These are phyloP conservation scores for Testicularia cyperi DNA, from an alignment of 1,284 basidiomycete species.

Conservation along the genomic window DNA sequence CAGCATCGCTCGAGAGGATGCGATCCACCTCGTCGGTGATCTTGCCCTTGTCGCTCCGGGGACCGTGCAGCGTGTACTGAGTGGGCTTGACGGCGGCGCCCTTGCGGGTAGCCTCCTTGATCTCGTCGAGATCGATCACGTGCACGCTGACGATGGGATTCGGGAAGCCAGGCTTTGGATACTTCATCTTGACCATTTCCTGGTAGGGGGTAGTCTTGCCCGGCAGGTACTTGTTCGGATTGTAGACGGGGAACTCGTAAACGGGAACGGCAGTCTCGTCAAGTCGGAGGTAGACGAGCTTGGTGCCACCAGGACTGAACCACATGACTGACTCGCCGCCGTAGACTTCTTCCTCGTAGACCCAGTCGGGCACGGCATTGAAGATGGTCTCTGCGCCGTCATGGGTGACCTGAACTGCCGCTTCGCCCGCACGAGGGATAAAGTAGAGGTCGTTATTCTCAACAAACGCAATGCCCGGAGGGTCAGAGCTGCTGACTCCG, in stretches of 20 bases:
- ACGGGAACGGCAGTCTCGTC: conserved; percentile 86
- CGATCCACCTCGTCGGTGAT: conserved; percentile 61
- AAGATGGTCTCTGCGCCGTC: conserved; percentile 82
- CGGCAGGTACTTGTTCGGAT: conserved; percentile 60
- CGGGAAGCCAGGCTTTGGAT: conserved; percentile 75
- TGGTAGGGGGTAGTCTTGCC: conserved; percentile 47
- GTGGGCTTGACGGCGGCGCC: conserved; percentile 8
- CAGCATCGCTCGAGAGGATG: conserved; percentile 66
- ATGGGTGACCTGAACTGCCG: conserved; percentile 74
- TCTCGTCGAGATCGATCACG: conserved; percentile 62
- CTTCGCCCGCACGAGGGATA: conserved; percentile 11
- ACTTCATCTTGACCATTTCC: conserved; percentile 52
- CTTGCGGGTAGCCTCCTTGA: conserved; percentile 5
- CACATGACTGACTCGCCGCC: conserved; percentile 74
- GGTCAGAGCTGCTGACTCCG: conserved; percentile 1
- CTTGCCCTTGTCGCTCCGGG: conserved; percentile 12
- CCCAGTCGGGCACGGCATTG: conserved; percentile 89
- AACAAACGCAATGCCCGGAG: conserved; percentile 37
- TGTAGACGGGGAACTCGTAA: conserved; percentile 86
- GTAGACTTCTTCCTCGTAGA: conserved; percentile 66
- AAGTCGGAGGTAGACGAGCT: conserved; percentile 79
- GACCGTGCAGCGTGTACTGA: conserved; percentile 23
- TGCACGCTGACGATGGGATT: conserved; percentile 85
- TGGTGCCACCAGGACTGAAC: conserved; percentile 83
- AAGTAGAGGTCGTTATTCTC: conserved; percentile 47